Base-by-base conservation (phyloP, 371 early-diverging fungal genomes). In the Enteropsectra breve region DNA sequence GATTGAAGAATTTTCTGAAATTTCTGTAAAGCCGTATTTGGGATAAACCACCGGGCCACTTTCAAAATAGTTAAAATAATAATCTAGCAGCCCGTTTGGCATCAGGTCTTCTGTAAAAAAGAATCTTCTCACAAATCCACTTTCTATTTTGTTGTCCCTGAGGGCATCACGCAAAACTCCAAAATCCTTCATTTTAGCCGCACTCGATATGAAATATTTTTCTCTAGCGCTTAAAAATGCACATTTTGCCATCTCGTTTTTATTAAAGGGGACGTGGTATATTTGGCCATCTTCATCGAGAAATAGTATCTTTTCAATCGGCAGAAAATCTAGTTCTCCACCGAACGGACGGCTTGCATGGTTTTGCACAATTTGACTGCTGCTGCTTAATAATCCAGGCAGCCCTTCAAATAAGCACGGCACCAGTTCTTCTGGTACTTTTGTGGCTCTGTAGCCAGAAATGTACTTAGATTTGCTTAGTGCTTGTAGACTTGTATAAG, bases 21-120 rank as follows among this genome's bases (percentile, higher is more conserved):
- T 56, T 49, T 56, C 57, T 18, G 38, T 49, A 15, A 56, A 11
- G 6, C 57, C 57, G 34, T 56, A 56, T 6, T 11, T 6, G 34
- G 57, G 57, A 56, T 56, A 56, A 21, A 56, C 33, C 11, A 43
- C 18, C 8, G n/a, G 57, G 11, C 38, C 6, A 6, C 34, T 11
- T 33, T 21, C 57, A 49, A 56, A 56, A 6, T 6, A 21, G n/a
- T 49, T 6, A 21, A n/a, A 49, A n/a, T n/a, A n/a, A n/a, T n/a
- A n/a, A n/a, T n/a, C n/a, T n/a, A n/a, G n/a, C n/a, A n/a, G n/a
- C n/a, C n/a, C n/a, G 57, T 49, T 18, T 49, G 15, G n/a, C 6
- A 8, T n/a, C 11, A 56, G 36, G 57, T 56, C 36, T 33, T 43
- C 6, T 28, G 43, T 37, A 6, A 43, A 29, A 49, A 43, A 6